Base-by-base conservation (phyloP, 352 stramenopile species). In the Elongisporangium prolatum region DNA sequence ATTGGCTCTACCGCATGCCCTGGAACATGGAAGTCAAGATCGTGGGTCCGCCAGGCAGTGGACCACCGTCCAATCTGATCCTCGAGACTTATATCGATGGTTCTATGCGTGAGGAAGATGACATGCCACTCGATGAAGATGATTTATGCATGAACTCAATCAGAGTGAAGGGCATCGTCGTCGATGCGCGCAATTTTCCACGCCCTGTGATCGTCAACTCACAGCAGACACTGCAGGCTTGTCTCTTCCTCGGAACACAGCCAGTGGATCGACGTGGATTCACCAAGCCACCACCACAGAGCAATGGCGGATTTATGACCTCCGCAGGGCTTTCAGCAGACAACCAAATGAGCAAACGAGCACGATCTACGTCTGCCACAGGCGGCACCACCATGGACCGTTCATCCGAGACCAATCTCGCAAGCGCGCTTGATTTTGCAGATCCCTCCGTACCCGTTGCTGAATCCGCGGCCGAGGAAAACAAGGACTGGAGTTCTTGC, bases 1-100 rank as follows among this genome's bases (percentile, higher is more conserved):
- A 96, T 57, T 96, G 86, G 86, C 71, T 96, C 2, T 96, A 94
- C 59, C 85, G 86, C 50, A 94, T 96, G 85, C 86, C 86, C 3
- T 96, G 86, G 86, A 96, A 96, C 54, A 96, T 96, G 83, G 86
- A 96, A 62, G 86, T 96, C 44, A 96, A 96, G 67, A 93, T 96
- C 59, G 82, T 94, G 8, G 86, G 86, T 0, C 86, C 86, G 18
- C 86, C 86, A 52, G 86, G 86, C 24, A 93, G 83, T 56, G 86
- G 86, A 0, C 86, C 86, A 17, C 86, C 86, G n/a, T 90, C 83
- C 10, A 92, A 85, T 40, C 65, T 96, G 55, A 96, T 86, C 0
- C 69, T 96, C n/a, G 86, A 94, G 59, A 92, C 86, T 25, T 96
- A 90, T 50, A 93, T 96, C 50, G 84, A 94, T 67, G 84, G 82